Base-by-base conservation (phyloP, 2,329 filamentous ascomycete genomes). In the Neoscytalidium dimidiatum region DNA sequence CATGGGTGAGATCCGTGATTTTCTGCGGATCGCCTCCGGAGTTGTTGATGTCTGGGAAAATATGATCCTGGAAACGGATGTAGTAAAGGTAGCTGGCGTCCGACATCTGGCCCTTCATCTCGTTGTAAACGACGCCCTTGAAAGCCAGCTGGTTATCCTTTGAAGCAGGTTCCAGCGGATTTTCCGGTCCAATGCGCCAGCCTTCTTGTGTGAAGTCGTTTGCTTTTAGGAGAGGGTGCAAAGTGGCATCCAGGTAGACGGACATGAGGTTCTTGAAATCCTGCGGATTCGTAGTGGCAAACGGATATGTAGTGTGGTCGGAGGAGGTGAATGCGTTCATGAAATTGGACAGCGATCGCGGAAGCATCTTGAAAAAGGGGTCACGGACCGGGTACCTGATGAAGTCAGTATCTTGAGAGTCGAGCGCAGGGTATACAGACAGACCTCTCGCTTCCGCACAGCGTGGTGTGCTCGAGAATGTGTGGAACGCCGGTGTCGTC, bases 61-160 rank as follows among this genome's bases (percentile, higher is more conserved):
- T 92, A 75, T 95, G 90, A 71, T 98, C 93, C 74, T 96, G 92
- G 78, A 96, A 99, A 62, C 90, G 87, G 70, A 97, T 96, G 77
- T 97, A 98, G 82, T 92, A 99, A 0, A 98, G 83, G 73, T 99
- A 99, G 69, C 92, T 92, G 6, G 94, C 93, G 77, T 99, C 95
- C 2, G 95, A 98, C 89, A 98, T 96, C 75, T 97, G 94, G 0
- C 95, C 95, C 80, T 99, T 99, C 95, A 99, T 99, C 81, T 99
- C 95, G 73, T 99, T 99, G 81, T 98, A 98, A 0, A 98, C 94
- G 1, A 98, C 95, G 28, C 94, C 94, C 81, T 98, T 98, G 84
- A 98, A 98, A 0, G 97, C 92, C 44, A 96, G 80, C 64, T 88
- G 84, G 68, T 77, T 72, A 75, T 82, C 67, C 77, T 83, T 67